Percentiles rank a stretch among this genome's conserved stretches.
Evolutionary conservation across 495 filamentous ascomycete species (phyloP).

Genomic region (Aspergillus nanangensis): DNA sequence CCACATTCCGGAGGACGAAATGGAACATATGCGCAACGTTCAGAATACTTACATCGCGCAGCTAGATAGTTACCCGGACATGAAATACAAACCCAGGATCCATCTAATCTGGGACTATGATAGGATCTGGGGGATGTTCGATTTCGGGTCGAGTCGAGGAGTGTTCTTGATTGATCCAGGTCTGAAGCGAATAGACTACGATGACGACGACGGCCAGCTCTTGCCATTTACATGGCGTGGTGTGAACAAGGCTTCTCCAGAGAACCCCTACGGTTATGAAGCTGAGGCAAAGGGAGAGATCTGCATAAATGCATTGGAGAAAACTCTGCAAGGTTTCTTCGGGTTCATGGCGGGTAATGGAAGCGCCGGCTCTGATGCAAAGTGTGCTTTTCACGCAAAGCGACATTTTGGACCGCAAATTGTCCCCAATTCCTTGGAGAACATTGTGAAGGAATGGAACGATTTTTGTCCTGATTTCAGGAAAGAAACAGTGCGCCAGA

Average conservation of each 20-base stretch:
- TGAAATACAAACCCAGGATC: constrained; percentile 2
- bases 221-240: constrained; percentile 8
- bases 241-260: background rate
- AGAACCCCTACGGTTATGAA: background rate
- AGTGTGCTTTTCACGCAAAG: background rate
- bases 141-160: constrained; percentile 4
- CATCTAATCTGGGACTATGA: constrained; percentile 13
- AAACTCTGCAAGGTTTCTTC: constrained; percentile 1
- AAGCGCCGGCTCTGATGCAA: background rate
- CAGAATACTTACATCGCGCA: constrained; percentile 5
- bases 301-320: background rate
- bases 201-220: constrained; percentile 1
- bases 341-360: constrained; percentile 3
- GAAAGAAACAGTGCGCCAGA: background rate
- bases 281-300: constrained; percentile 2
- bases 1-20: background rate
- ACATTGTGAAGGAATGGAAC: constrained; percentile 10
- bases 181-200: background rate
- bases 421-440: constrained; percentile 5
- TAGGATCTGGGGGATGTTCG: constrained; percentile 9
- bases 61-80: background rate
- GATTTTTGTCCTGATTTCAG: background rate
- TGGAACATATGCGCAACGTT: background rate
- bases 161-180: constrained; percentile 8
- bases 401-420: too few relatives aligned